Evolutionary conservation across 257 asterid genomes (phyloP).

Genomic region (Petunia axillaris): DNA sequence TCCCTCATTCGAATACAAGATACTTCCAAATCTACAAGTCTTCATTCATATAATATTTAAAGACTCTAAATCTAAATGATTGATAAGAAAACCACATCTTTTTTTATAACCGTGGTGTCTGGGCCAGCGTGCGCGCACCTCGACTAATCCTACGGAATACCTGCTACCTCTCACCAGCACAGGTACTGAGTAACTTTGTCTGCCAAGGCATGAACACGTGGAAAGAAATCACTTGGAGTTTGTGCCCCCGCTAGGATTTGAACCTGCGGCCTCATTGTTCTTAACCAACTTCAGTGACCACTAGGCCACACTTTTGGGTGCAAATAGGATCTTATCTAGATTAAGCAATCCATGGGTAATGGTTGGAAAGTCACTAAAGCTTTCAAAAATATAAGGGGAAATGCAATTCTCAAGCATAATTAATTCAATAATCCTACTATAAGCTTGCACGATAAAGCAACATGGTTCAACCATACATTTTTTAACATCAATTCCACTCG

Average conservation of each 20-base stretch:
- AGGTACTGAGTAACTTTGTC: too few relatives aligned
- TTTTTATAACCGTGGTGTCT: too few relatives aligned
- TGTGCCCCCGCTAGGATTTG: too few relatives aligned
- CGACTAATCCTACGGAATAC: too few relatives aligned
- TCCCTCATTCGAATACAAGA: background rate
- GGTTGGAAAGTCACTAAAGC: background rate
- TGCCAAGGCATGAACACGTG: too few relatives aligned
- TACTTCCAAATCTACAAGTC: conserved; percentile 7
- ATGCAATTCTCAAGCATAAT: background rate
- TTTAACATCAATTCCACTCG: background rate
- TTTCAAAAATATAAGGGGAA: background rate
- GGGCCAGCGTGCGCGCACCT: too few relatives aligned
- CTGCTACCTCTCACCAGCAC: too few relatives aligned
- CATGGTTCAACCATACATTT: background rate
- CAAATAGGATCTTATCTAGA: background rate
- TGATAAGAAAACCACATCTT: background rate
- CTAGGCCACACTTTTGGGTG: too few relatives aligned
- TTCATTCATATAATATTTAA: background rate
- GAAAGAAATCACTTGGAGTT: too few relatives aligned
- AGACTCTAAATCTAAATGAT: background rate
- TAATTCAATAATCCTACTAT: background rate
- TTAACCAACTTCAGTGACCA: too few relatives aligned
- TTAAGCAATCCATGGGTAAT: background rate
- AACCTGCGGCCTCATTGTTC: too few relatives aligned
- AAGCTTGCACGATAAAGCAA: background rate